Conservation (phyloP, 352 stramenopile species). For the Blastocystis sp. region DNA sequence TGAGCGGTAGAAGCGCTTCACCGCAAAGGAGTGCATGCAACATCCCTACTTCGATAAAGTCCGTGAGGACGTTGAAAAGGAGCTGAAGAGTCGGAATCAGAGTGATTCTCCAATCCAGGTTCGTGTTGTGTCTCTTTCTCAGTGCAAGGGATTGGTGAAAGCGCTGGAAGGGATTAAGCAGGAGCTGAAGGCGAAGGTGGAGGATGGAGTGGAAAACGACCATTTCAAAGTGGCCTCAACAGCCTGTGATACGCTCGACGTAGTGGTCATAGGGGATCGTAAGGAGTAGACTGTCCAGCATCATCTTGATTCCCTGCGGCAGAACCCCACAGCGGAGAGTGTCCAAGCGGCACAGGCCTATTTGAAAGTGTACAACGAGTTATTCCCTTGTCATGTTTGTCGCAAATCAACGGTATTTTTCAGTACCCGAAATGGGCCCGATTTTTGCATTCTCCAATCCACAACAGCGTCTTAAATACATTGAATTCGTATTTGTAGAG, state of each 20-base stretch:
- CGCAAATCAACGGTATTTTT: neutral
- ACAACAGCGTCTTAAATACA: neutral
- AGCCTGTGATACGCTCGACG: constrained; percentile 13
- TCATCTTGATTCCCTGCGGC: constrained; percentile 4
- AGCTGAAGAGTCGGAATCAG: neutral
- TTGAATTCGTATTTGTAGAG: neutral
- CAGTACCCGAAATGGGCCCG: neutral
- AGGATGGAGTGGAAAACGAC: neutral
- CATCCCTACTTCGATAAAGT: constrained; percentile 95
- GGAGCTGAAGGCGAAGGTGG: neutral
- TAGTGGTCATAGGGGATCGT: neutral
- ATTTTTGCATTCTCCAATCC: constrained; percentile 45
- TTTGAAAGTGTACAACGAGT: constrained; percentile 29
- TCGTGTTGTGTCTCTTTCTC: neutral
- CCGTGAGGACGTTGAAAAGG: constrained; percentile 71
- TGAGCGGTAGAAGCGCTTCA: constrained; percentile 94
- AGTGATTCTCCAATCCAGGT: neutral
- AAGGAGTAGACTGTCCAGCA: neutral
- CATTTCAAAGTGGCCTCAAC: neutral
- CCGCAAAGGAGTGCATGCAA: constrained; percentile 93
- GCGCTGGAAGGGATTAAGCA: neutral
- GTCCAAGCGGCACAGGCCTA: neutral
- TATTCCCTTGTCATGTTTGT: constrained; percentile 16
- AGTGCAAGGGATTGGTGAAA: neutral
- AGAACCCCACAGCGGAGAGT: constrained; percentile 32